A percentile compares a stretch with the other conserved stretches of the same genome.
Conservation (phyloP, 192 early-diverging fungal genomes). For the Jimgerdemannia flammicorona region DNA sequence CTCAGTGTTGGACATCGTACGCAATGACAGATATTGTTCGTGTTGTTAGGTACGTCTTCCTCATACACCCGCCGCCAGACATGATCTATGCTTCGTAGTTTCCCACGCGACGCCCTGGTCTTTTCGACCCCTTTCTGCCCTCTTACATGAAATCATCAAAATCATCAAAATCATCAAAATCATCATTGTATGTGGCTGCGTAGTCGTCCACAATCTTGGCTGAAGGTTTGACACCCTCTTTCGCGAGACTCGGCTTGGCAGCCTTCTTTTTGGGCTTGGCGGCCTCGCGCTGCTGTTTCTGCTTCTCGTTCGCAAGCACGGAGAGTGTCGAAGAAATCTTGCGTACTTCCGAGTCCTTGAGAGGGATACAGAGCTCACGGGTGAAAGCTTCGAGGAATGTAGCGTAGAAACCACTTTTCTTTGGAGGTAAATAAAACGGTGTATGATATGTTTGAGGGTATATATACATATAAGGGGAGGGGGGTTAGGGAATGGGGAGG, state of each 20-base stretch:
- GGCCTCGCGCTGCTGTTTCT: constrained; percentile 55
- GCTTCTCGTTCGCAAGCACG: constrained; percentile 72
- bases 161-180: constrained; percentile 23
- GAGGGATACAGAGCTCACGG: constrained; percentile 55
- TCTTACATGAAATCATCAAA: constrained; percentile 37
- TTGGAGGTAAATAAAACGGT: background rate
- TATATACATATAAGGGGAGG: constrained; percentile 7
- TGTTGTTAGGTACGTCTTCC: too few relatives aligned
- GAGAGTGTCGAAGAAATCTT: constrained; percentile 59
- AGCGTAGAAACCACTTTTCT: constrained; percentile 46
- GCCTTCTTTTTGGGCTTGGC: constrained; percentile 69
- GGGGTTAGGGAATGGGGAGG: background rate
- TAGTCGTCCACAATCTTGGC: background rate
- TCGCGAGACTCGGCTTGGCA: constrained; percentile 21
- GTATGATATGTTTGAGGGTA: background rate
- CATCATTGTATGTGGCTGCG: background rate
- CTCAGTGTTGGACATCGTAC: too few relatives aligned
- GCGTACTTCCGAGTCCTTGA: constrained; percentile 63
- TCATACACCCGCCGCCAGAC: too few relatives aligned
- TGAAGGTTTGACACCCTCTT: background rate
- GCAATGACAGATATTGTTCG: too few relatives aligned
- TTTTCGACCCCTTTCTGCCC: background rate
- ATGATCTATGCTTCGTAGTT: too few relatives aligned
- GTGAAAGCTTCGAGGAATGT: constrained; percentile 62
- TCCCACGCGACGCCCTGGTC: too few relatives aligned